Evolutionary conservation across 345 rosid species (phyloP), one percentile per base, ranked within the genome.

Genomic region (Populus ilicifolia): DNA sequence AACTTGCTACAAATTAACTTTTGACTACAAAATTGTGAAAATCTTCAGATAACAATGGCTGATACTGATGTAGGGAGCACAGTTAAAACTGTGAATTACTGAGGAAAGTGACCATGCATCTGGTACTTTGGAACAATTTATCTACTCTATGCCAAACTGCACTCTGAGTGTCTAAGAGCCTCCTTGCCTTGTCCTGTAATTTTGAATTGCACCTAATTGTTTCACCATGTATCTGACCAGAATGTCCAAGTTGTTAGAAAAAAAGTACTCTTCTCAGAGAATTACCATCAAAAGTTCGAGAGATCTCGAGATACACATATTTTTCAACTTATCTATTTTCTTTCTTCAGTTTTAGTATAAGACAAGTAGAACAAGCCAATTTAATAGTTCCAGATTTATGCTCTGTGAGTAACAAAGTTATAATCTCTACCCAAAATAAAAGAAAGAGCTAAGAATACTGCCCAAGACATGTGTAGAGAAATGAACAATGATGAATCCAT

Each of bases 101-200:
- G 76, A 96, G 94, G 87, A 96, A 96, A 62, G 93, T 86, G 67
- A 96, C 87, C 87, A 96, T 81, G 89, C 98, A 94, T 89, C 97
- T 91, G 44, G 97, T 77, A 79, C 89, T 87, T 82, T 96, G 99
- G 79, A 92, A 96, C 82, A 94, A 72, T 74, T 86, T 90, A 75
- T 96, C 99, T 72, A 96, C 84, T 81, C 86, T 83, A 85, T 94
- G 90, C 99, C 99, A 94, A 9, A 89, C 92, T 50, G 81, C 80
- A 52, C 89, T 79, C 80, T 96, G 97, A 44, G 79, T 80, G 74
- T 92, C 94, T 14, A 96, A 84, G 41, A 96, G 99, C 81, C 82
- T 82, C 83, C 77, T 82, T 6, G 96, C 94, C 79, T 88, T 96
- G 23, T 88, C 89, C 77, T 88, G 98, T 81, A 94, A 84, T 43